phyloP scores from a whole-genome alignment of 345 rosid genomes.

The Lagerstroemia speciosa region DNA sequence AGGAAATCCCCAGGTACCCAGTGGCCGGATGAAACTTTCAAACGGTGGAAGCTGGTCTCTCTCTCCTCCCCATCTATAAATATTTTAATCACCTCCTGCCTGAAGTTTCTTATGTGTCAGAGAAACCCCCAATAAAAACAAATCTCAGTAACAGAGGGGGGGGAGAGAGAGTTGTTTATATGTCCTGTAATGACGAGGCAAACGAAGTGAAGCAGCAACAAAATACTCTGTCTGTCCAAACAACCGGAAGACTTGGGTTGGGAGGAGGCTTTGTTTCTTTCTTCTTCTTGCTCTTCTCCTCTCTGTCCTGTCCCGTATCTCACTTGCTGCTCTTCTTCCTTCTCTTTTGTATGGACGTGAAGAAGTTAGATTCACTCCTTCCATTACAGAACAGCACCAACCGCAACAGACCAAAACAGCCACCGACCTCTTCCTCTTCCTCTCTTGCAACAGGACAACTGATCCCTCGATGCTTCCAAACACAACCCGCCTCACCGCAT shows the following conservation, averaged over 20 bases:
- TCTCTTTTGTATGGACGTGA: constrained; percentile 41
- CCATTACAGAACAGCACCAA: constrained; percentile 16
- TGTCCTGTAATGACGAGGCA: constrained; percentile 29
- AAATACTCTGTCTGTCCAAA: background rate
- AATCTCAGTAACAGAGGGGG: constrained; percentile 6
- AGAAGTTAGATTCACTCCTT: constrained; percentile 23
- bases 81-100: constrained; percentile 37
- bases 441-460: constrained; percentile 40
- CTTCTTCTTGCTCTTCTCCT: background rate
- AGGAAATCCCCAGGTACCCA: too few relatives aligned
- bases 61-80: background rate
- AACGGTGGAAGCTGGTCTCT: too few relatives aligned
- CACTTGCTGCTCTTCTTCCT: constrained; percentile 10
- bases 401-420: constrained; percentile 2
- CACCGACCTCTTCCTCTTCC: constrained; percentile 7
- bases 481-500: constrained; percentile 13
- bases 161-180: constrained; percentile 8
- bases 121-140: constrained; percentile 21
- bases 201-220: constrained; percentile 2
- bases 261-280: background rate
- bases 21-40: too few relatives aligned
- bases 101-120: constrained; percentile 34
- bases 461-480: constrained; percentile 39
- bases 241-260: background rate
- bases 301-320: constrained; percentile 9